phyloP scores from a whole-genome alignment of 2,329 filamentous ascomycete genomes.

The Fusarium oxysporum region DNA sequence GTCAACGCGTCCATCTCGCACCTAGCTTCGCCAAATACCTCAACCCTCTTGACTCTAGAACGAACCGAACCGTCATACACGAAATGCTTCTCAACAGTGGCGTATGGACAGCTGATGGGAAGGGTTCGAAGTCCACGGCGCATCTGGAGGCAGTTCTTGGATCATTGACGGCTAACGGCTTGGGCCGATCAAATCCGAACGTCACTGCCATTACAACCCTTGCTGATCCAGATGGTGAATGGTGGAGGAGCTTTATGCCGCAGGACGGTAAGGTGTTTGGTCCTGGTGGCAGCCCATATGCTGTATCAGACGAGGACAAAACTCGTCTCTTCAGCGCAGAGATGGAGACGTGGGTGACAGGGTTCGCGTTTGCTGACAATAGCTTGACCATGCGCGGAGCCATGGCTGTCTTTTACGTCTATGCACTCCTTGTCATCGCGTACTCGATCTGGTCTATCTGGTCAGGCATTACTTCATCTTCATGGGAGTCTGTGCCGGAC shows the following conservation, averaged over 20 bases:
- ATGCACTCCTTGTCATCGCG: neutral
- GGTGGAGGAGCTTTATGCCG: conserved; percentile 40
- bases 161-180: conserved; percentile 19
- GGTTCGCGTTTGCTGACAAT: conserved; percentile 32
- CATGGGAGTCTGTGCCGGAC: conserved; percentile 20
- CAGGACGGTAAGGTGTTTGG: conserved; percentile 30
- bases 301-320: conserved; percentile 14
- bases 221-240: conserved; percentile 15
- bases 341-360: conserved; percentile 39
- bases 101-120: conserved; percentile 18
- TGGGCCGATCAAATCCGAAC: conserved; percentile 23
- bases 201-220: conserved; percentile 16
- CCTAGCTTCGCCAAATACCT: conserved; percentile 33
- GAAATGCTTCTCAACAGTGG: conserved; percentile 36
- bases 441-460: conserved; percentile 17
- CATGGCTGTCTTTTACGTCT: conserved; percentile 20
- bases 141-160: conserved; percentile 34
- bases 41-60: conserved; percentile 14
- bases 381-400: conserved; percentile 18
- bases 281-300: conserved; percentile 28
- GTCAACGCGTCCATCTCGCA: conserved; percentile 24
- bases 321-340: conserved; percentile 9
- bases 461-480: conserved; percentile 15
- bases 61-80: conserved; percentile 24
- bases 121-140: conserved; percentile 16